Conservation (phyloP, 192 early-diverging fungal species). For the Mortierella antarctica region DNA sequence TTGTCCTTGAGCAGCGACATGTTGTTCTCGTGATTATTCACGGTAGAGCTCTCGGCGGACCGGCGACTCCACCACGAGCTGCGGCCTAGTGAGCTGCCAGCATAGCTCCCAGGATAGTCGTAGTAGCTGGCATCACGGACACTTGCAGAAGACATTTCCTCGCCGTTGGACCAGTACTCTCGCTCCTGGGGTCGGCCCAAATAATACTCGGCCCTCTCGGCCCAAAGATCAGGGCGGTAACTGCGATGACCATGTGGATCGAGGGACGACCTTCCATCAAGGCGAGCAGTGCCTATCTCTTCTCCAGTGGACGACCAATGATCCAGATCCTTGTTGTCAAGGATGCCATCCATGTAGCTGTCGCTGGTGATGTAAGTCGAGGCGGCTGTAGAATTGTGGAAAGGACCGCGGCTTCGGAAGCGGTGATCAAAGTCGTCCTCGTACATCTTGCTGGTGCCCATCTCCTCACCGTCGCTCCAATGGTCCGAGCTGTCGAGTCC, state of each 20-base stretch:
- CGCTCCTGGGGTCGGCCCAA: conserved; percentile 6
- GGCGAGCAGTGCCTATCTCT: conserved; percentile 47
- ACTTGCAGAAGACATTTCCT: conserved; percentile 31
- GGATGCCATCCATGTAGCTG: conserved; percentile 22
- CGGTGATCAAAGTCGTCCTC: neutral
- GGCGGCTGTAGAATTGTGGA: neutral
- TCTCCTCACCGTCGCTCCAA: conserved; percentile 2
- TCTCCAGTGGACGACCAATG: conserved; percentile 21
- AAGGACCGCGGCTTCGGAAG: neutral
- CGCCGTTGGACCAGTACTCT: conserved; percentile 50
- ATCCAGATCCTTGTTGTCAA: conserved; percentile 25
- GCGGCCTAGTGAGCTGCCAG: conserved; percentile 17
- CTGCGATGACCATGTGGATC: neutral
- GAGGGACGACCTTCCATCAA: neutral
- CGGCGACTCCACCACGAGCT: conserved; percentile 38
- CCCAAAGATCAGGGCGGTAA: neutral
- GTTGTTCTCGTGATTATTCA: conserved; percentile 7
- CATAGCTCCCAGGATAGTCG: conserved; percentile 35
- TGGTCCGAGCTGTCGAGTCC: neutral
- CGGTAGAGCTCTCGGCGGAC: neutral
- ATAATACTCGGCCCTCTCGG: conserved; percentile 1
- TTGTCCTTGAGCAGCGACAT: conserved; percentile 25
- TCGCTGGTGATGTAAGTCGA: conserved; percentile 16
- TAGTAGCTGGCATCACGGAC: conserved; percentile 43
- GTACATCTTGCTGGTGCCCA: conserved; percentile 3